Evolutionary conservation across 192 early-diverging fungal species (phyloP), one percentile per base, ranked within the genome.

Genomic region (Umbelopsis ramanniana): DNA sequence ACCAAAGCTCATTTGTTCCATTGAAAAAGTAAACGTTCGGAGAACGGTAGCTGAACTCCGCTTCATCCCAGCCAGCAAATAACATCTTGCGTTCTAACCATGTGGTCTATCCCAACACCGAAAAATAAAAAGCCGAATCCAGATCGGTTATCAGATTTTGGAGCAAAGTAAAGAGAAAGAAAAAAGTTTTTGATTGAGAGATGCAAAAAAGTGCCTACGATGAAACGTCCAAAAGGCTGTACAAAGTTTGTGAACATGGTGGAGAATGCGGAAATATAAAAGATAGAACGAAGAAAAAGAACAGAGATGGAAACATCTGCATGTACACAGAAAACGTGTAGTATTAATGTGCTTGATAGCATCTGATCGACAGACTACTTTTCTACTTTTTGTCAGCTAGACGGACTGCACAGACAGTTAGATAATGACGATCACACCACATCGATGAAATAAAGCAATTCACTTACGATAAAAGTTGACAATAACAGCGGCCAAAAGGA

Each of bases 381-480:
- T 50, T 19, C 35, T 63, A 63, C 10, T 63, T 63, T n/a, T 63
- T 63, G 57, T 63, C 57, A 63, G 57, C 26, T 29, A 63, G 57
- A 63, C 57, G 57, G 3, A 63, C 57, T 63, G 26, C 11, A 37
- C 15, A 55, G 3, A 23, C 23, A 8, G 48, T 50, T 50, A 50
- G 48, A 0, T 15, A 17, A 50, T n/a, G 17, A 50, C 15, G 48
- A 50, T 6, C 48, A 50, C 15, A 21, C 1, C 3, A 21, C 9
- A 50, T n/a, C n/a, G n/a, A n/a, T 10, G 7, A 6, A 5, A 17
- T 17, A 19, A n/a, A 50, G 48, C 5, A 55, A 55, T 52, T 52
- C 11, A 80, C 75, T 81, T 74, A 81, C 79, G 70, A 46, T 72
- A 89, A 78, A 96, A 94, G 81, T 94, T 96, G 53, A 89, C 75